phyloP scores from a whole-genome alignment of 768 basidiomycete genomes.

The Tulasnella sp. region DNA sequence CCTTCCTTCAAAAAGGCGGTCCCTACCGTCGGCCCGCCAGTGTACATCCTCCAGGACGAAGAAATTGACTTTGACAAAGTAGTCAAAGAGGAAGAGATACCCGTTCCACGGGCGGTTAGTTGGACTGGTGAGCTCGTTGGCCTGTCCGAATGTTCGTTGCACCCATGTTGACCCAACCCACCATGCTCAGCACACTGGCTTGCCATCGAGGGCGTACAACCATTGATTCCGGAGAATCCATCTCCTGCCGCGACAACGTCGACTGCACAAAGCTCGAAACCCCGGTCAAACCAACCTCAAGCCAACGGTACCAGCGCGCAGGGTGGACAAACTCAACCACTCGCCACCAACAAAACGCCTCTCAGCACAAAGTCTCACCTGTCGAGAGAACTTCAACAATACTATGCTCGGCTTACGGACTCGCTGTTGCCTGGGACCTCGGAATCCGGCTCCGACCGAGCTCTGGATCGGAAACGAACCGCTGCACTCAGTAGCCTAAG shows the following conservation, averaged over 20 bases:
- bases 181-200: conserved; percentile 81
- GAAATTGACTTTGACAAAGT: conserved; percentile 96
- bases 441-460: conserved; percentile 39
- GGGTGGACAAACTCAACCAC: conserved; percentile 22
- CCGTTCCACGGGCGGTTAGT: conserved; percentile 70
- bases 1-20: conserved; percentile 52
- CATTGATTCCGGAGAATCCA: conserved; percentile 92
- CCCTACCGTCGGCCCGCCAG: conserved; percentile 48
- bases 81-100: conserved; percentile 78
- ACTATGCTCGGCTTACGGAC: conserved; percentile 85
- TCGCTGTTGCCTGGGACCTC: conserved; percentile 58
- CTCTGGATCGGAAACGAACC: conserved; percentile 56
- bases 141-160: neutral
- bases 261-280: neutral
- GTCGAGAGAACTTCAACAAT: conserved; percentile 89
- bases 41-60: conserved; percentile 94
- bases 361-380: conserved; percentile 39
- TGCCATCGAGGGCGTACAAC: conserved; percentile 96
- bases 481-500: conserved; percentile 89
- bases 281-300: conserved; percentile 28
- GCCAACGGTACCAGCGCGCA: neutral
- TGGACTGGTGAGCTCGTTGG: conserved; percentile 50
- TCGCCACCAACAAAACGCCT: conserved; percentile 27
- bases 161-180: neutral
- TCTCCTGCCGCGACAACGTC: conserved; percentile 38